Conservation (phyloP, 2,329 filamentous ascomycete genomes). For the Onygenales sp. region DNA sequence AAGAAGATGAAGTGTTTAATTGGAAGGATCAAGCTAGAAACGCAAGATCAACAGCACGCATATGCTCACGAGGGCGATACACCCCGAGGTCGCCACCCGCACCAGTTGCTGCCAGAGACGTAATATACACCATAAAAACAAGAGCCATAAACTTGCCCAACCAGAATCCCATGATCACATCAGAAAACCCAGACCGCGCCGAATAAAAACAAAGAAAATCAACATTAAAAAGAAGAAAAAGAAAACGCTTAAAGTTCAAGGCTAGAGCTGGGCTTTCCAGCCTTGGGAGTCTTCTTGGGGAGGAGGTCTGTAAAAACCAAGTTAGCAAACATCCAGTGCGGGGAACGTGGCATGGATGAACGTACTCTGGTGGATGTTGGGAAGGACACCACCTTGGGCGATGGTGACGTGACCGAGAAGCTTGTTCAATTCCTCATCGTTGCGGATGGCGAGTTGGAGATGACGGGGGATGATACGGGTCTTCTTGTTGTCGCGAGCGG, state of each 20-base stretch:
- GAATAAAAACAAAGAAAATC: constrained; percentile 56
- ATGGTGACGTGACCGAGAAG: constrained; percentile 92
- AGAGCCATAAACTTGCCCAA: constrained; percentile 48
- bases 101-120: constrained; percentile 44
- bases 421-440: constrained; percentile 99
- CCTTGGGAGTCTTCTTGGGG: constrained; percentile 98
- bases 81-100: constrained; percentile 20
- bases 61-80: constrained; percentile 7
- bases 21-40: constrained; percentile 1
- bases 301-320: constrained; percentile 63
- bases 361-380: constrained; percentile 96
- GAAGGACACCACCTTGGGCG: constrained; percentile 91
- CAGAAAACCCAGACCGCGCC: constrained; percentile 62
- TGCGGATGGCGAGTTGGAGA: constrained; percentile 97
- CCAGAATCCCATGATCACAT: constrained; percentile 70
- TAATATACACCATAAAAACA: constrained; percentile 53
- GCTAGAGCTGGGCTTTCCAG: constrained; percentile 65
- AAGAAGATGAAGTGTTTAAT: neutral
- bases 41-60: constrained; percentile 1
- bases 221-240: constrained; percentile 40
- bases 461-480: constrained; percentile 99
- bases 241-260: constrained; percentile 78
- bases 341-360: constrained; percentile 21
- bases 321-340: constrained; percentile 29
- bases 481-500: constrained; percentile 99